Conservation (phyloP, 192 early-diverging fungal genomes). For the Geranomyces michiganensis region DNA sequence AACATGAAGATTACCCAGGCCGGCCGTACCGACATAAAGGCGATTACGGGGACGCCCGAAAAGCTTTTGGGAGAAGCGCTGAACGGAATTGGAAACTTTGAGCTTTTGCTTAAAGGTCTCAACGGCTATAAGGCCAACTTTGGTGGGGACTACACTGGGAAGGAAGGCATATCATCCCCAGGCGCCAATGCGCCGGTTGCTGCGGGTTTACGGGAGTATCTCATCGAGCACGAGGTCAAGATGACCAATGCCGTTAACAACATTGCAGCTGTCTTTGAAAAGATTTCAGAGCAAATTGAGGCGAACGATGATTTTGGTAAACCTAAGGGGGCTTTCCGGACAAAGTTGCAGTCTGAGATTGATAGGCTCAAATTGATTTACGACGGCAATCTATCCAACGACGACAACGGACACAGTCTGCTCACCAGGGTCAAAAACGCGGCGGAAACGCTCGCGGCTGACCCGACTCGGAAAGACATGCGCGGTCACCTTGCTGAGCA, state of each 20-base stretch:
- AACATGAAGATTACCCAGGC: not conserved
- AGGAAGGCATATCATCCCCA: no score
- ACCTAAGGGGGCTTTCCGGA: no score
- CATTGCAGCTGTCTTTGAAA: not conserved
- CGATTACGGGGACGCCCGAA: not conserved
- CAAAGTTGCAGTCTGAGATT: no score
- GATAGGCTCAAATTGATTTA: not conserved
- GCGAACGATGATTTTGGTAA: no score
- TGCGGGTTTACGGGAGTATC: no score
- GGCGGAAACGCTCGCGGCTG: not conserved
- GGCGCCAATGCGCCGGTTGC: no score
- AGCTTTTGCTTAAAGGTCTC: not conserved
- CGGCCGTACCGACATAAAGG: not conserved
- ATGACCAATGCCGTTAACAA: slow-evolving; percentile 5
- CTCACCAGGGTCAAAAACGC: not conserved
- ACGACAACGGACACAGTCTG: not conserved
- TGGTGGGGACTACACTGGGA: no score
- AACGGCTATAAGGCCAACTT: no score
- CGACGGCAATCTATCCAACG: not conserved
- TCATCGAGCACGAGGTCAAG: not conserved
- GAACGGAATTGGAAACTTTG: not conserved
- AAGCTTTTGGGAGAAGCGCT: slow-evolving; percentile 2
- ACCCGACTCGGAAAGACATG: no score
- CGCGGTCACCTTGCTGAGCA: no score
- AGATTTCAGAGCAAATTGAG: no score